Conservation (phyloP, 345 rosid species). For the Arabidopsis thaliana region TAIR10.1 NC_003076.8:9052501-9053000, state of each 20-base stretch:
- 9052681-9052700: slow-evolving; percentile 63
- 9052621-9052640: slow-evolving; percentile 60
- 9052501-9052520: slow-evolving; percentile 58
- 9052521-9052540: slow-evolving; percentile 74
- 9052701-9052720: slow-evolving; percentile 66
- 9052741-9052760: slow-evolving; percentile 53
- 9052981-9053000: slow-evolving; percentile 44
- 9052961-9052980: slow-evolving; percentile 89
- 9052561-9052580: slow-evolving; percentile 59
- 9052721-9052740: slow-evolving; percentile 21
- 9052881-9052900: slow-evolving; percentile 78
- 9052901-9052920: slow-evolving; percentile 64
- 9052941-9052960: slow-evolving; percentile 86
- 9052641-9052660: slow-evolving; percentile 68
- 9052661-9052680: slow-evolving; percentile 72
- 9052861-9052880: slow-evolving; percentile 67
- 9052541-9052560: slow-evolving; percentile 70
- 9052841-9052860: slow-evolving; percentile 49
- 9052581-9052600: slow-evolving; percentile 56
- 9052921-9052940: slow-evolving; percentile 71
- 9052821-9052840: slow-evolving; percentile 56
- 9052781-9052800: slow-evolving; percentile 48
- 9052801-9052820: slow-evolving; percentile 42
- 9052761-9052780: slow-evolving; percentile 54
- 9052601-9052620: slow-evolving; percentile 73